phyloP scores from a whole-genome alignment of 129 eudicot species.

The Erigeron canadensis region DNA sequence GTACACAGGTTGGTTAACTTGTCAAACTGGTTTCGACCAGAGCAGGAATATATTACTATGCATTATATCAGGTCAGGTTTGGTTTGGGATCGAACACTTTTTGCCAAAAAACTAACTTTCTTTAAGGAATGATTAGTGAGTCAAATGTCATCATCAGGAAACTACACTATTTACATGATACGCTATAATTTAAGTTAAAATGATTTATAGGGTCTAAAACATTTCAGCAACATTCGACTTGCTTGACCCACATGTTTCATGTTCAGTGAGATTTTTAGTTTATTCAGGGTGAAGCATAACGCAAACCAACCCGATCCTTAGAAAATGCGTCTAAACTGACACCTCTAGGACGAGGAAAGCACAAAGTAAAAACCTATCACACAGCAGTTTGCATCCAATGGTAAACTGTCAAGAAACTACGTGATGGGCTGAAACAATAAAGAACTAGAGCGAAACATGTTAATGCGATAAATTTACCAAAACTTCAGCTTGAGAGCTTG shows the following conservation, averaged over 20 bases:
- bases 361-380: background rate
- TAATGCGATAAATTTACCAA: slow-evolving; percentile 45
- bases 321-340: background rate
- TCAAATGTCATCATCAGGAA: background rate
- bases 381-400: background rate
- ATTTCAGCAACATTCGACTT: background rate
- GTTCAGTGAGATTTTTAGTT: no score
- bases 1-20: background rate
- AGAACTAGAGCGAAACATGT: slow-evolving; percentile 1
- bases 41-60: background rate
- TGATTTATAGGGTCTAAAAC: background rate
- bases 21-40: background rate
- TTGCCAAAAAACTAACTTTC: background rate
- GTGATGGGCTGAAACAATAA: background rate
- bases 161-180: no score
- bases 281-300: background rate
- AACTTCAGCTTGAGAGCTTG: slow-evolving; percentile 69
- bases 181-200: background rate
- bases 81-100: background rate
- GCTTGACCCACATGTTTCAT: no score
- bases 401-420: background rate
- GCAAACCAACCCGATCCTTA: background rate
- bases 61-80: background rate
- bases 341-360: background rate
- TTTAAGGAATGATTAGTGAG: background rate